Evolutionary conservation across 768 basidiomycete species (phyloP).

Genomic region (Mycena amicta): DNA sequence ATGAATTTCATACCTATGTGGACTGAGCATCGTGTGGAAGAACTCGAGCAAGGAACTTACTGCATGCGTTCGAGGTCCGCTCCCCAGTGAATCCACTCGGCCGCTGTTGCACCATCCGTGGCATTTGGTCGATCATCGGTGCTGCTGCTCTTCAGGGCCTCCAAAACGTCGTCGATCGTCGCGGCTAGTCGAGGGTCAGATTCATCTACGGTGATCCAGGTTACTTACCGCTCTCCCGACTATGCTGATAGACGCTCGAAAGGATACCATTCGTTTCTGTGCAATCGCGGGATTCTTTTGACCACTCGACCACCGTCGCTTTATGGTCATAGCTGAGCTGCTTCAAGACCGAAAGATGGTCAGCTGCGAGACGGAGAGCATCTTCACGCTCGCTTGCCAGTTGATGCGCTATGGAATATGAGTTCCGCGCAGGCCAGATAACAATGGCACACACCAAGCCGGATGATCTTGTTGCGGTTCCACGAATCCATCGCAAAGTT

Average conservation of each 20-base stretch:
- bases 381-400: slow-evolving; percentile 4
- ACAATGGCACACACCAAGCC: background rate
- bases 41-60: no score
- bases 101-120: background rate
- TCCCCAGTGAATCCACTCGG: slow-evolving; percentile 7
- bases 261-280: background rate
- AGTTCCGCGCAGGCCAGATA: background rate
- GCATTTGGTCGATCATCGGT: background rate
- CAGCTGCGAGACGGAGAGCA: slow-evolving; percentile 8
- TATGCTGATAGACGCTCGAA: slow-evolving; percentile 9
- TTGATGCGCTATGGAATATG: background rate
- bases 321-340: slow-evolving; percentile 10
- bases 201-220: background rate
- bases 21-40: no score
- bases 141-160: background rate
- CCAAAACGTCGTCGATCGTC: slow-evolving; percentile 3
- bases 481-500: slow-evolving; percentile 10
- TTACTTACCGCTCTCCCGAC: background rate
- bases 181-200: background rate
- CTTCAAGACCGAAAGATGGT: slow-evolving; percentile 7
- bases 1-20: background rate
- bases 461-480: slow-evolving; percentile 1
- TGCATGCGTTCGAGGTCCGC: slow-evolving; percentile 7
- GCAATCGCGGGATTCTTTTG: background rate
- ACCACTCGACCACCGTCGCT: slow-evolving; percentile 2